Conservation (phyloP, 2,329 filamentous ascomycete genomes). For the Paraphaeosphaeria minitans region DNA sequence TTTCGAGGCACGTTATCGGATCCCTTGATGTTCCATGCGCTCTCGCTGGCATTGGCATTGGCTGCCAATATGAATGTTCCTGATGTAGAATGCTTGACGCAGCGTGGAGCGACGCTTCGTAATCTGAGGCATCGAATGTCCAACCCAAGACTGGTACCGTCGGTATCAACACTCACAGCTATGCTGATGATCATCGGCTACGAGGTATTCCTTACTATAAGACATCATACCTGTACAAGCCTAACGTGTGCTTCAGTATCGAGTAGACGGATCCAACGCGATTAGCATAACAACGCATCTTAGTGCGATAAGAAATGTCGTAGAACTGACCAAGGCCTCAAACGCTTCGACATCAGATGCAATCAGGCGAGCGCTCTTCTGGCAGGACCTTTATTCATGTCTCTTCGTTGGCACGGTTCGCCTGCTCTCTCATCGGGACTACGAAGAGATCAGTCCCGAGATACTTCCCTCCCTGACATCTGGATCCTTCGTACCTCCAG, state of each 20-base stretch:
- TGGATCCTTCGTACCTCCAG: conserved; percentile 8
- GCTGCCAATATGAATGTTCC: conserved; percentile 22
- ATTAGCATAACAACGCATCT: conserved; percentile 21
- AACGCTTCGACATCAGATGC: conserved; percentile 13
- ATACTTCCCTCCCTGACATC: not conserved
- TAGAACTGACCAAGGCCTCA: conserved; percentile 11
- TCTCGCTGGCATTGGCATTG: conserved; percentile 22
- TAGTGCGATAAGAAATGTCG: conserved; percentile 16
- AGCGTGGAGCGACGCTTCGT: conserved; percentile 21
- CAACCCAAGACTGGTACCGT: conserved; percentile 11
- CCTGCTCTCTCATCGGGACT: conserved; percentile 19
- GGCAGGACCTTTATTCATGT: conserved; percentile 26
- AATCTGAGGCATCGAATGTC: conserved; percentile 15
- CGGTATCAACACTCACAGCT: conserved; percentile 22
- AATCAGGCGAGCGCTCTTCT: conserved; percentile 22
- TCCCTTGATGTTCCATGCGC: conserved; percentile 23
- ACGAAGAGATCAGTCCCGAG: conserved; percentile 8
- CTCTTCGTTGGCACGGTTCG: conserved; percentile 19
- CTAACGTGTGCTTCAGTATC: conserved; percentile 12
- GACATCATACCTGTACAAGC: not conserved
- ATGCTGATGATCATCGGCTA: conserved; percentile 29
- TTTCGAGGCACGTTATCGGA: conserved; percentile 23
- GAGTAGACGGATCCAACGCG: conserved; percentile 16
- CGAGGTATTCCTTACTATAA: conserved; percentile 13
- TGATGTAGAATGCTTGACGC: conserved; percentile 19